Evolutionary conservation across 805 yeast species (phyloP).

Genomic region (Pichia ethanolica): DNA sequence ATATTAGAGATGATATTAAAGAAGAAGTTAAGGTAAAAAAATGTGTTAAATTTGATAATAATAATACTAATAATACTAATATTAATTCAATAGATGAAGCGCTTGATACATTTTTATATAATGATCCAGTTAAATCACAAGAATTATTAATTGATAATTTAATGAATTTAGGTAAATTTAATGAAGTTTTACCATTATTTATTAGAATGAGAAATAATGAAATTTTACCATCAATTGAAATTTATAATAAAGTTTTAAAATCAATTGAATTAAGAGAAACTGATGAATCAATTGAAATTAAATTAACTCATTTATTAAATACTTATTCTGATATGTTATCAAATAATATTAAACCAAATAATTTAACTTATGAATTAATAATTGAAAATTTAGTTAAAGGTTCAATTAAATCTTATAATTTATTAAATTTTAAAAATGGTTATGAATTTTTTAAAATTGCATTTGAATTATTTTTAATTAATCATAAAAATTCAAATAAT

Average conservation of each 20-base stretch:
- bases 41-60: not conserved
- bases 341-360: conserved; percentile 47
- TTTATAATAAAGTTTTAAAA: conserved; percentile 46
- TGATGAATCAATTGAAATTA: conserved; percentile 48
- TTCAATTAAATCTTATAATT: conserved; percentile 33
- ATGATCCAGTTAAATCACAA: conserved; percentile 13
- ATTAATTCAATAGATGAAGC: conserved; percentile 1
- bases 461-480: conserved; percentile 35
- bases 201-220: conserved; percentile 26
- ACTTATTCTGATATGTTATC: conserved; percentile 62
- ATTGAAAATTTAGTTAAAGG: conserved; percentile 46
- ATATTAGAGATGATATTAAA: not conserved
- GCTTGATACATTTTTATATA: not conserved
- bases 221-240: conserved; percentile 41
- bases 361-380: conserved; percentile 45
- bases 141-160: conserved; percentile 20
- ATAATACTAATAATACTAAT: not conserved
- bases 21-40: too few species aligned
- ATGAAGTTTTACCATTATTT: conserved; percentile 30
- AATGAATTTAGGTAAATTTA: conserved; percentile 18
- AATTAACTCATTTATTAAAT: conserved; percentile 53
- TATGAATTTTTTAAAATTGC: conserved; percentile 43
- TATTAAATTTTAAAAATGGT: conserved; percentile 33
- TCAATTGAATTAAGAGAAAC: conserved; percentile 48
- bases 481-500: conserved; percentile 13